Percentiles rank a stretch among this genome's conserved stretches.
These are phyloP conservation scores for Brettanomyces bruxellensis DNA, from an alignment of 805 yeast genomes.

Conservation along the genomic window DNA sequence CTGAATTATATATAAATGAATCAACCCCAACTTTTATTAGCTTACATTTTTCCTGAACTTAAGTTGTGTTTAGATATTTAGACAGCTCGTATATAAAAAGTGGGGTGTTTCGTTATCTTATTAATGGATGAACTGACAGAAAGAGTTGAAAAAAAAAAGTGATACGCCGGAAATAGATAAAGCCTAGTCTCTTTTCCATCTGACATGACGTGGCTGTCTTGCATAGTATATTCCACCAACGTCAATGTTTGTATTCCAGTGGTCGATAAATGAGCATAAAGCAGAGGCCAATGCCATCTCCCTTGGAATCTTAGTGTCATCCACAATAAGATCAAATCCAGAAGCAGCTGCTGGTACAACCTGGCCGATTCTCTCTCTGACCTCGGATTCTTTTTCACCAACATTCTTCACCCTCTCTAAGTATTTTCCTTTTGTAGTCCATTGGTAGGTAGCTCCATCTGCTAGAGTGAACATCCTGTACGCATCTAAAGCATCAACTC, in stretches of 20 bases:
- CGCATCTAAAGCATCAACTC: constrained; percentile 52
- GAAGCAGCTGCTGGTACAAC: constrained; percentile 42
- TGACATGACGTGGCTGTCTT: constrained; percentile 37
- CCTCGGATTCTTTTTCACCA: constrained; percentile 58
- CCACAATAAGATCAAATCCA: constrained; percentile 48
- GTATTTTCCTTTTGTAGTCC: constrained; percentile 53
- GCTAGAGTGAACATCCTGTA: constrained; percentile 52
- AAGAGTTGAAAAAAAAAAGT: too few relatives aligned
- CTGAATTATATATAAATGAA: too few relatives aligned
- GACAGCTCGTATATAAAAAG: too few relatives aligned
- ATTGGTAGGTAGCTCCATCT: constrained; percentile 54
- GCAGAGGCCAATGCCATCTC: constrained; percentile 55
- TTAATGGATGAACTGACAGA: too few relatives aligned
- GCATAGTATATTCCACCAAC: constrained; percentile 61
- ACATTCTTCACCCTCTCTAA: constrained; percentile 48
- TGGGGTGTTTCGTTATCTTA: too few relatives aligned
- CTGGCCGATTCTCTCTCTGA: constrained; percentile 54
- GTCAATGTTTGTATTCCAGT: constrained; percentile 53
- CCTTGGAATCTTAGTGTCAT: constrained; percentile 44
- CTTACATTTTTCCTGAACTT: too few relatives aligned
- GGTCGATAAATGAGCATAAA: constrained; percentile 52
- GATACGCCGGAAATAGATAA: too few relatives aligned
- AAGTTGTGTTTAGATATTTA: too few relatives aligned
- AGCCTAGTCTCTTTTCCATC: constrained; percentile 46
- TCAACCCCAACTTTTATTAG: too few relatives aligned